phyloP scores from a whole-genome alignment of 345 rosid genomes.

The Hypericum perforatum region DNA sequence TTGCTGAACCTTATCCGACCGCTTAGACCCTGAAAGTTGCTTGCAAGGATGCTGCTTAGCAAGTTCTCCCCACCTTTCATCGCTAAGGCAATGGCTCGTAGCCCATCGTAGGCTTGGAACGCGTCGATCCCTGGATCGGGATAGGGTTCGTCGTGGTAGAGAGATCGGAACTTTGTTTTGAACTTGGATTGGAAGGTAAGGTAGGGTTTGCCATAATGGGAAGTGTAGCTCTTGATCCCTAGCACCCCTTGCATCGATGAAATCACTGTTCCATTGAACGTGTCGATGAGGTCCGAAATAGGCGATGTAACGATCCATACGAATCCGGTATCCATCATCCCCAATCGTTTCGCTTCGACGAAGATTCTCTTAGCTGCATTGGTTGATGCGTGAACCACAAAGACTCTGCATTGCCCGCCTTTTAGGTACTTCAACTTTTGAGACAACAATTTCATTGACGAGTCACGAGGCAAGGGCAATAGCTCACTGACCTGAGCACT shows the following conservation, averaged over 20 bases:
- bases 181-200: conserved; percentile 11
- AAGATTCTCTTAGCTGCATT: conserved; percentile 5
- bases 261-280: conserved; percentile 7
- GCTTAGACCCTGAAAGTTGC: conserved; percentile 17
- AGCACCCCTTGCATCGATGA: conserved; percentile 20
- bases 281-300: conserved; percentile 7
- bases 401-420: conserved; percentile 11
- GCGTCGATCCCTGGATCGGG: conserved; percentile 10
- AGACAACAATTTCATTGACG: not conserved
- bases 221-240: conserved; percentile 15
- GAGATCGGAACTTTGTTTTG: not conserved
- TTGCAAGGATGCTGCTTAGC: not conserved
- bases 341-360: conserved; percentile 10
- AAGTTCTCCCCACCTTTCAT: not conserved
- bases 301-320: conserved; percentile 20
- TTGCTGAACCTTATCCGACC: conserved; percentile 8
- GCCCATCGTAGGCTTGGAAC: conserved; percentile 19
- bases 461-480: conserved; percentile 12
- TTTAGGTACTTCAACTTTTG: conserved; percentile 12
- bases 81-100: conserved; percentile 13
- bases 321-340: conserved; percentile 19
- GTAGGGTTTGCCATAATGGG: not conserved
- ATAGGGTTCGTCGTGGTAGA: conserved; percentile 5
- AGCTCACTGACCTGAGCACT: conserved; percentile 2
- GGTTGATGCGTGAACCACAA: conserved; percentile 17